Evolutionary conservation across 2,329 filamentous ascomycete species (phyloP).

Genomic region (Colletotrichum viniferum): DNA sequence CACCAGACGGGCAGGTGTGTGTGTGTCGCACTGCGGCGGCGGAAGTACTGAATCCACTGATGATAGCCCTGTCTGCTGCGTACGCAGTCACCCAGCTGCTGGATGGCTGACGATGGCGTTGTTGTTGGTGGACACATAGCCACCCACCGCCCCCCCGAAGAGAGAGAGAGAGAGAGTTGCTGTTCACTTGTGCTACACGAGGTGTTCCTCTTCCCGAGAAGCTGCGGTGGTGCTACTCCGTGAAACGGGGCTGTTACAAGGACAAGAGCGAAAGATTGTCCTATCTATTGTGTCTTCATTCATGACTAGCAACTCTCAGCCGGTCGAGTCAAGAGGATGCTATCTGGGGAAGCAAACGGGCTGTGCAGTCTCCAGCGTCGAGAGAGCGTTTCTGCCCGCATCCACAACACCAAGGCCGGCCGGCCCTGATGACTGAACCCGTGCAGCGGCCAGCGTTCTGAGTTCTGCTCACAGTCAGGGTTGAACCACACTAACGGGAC

Average conservation of each 20-base stretch:
- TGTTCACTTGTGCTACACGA: neutral
- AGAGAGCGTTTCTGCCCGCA: neutral
- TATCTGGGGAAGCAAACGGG: neutral
- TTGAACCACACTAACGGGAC: neutral
- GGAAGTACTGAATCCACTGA: neutral
- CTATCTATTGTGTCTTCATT: neutral
- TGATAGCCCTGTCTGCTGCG: neutral
- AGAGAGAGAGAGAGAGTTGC: neutral
- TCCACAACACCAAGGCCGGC: neutral
- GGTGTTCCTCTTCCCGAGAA: neutral
- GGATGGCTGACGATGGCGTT: neutral
- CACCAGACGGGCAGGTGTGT: constrained; percentile 4
- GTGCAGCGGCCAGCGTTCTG: neutral
- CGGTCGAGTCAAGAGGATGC: constrained; percentile 4
- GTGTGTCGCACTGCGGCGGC: neutral
- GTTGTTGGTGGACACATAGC: neutral
- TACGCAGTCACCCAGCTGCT: neutral
- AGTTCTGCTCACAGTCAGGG: neutral
- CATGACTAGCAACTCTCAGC: constrained; percentile 1
- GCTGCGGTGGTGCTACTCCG: neutral
- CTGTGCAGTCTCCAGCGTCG: neutral
- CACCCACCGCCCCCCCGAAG: neutral
- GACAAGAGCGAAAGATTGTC: neutral
- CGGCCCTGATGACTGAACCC: neutral
- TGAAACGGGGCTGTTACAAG: constrained; percentile 9